Evolutionary conservation across 2,329 filamentous ascomycete genomes (phyloP).

Genomic region (Ceratocystis destructans): DNA sequence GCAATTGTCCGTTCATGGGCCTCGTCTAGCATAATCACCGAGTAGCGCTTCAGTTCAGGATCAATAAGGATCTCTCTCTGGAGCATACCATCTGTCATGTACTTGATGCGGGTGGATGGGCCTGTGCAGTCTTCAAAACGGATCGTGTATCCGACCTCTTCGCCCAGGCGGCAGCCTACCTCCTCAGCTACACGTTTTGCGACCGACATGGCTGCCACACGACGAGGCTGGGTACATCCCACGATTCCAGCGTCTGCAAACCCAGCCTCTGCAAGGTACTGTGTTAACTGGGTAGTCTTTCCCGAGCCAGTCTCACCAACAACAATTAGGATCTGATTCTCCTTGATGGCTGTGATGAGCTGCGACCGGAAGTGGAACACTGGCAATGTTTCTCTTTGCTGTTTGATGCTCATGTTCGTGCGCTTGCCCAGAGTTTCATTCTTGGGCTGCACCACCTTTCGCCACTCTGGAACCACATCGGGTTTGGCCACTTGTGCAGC

Average conservation of each 20-base stretch:
- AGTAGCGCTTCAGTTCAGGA: conserved; percentile 76
- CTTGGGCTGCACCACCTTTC: conserved; percentile 64
- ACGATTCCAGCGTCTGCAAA: conserved; percentile 81
- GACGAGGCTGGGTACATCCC: conserved; percentile 90
- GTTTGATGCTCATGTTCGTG: conserved; percentile 83
- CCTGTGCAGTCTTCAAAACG: conserved; percentile 92
- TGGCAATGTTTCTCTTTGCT: conserved; percentile 79
- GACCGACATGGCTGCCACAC: conserved; percentile 95
- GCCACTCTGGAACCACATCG: conserved; percentile 82
- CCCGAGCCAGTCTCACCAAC: conserved; percentile 95
- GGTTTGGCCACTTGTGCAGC: conserved; percentile 46
- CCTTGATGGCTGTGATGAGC: conserved; percentile 70
- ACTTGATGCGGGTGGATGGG: conserved; percentile 85
- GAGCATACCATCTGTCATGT: conserved; percentile 99
- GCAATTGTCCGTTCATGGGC: conserved; percentile 95
- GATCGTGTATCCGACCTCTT: conserved; percentile 93
- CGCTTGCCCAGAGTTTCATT: conserved; percentile 73
- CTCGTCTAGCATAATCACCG: conserved; percentile 95
- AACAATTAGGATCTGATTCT: conserved; percentile 87
- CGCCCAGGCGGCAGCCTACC: conserved; percentile 77
- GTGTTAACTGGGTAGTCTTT: conserved; percentile 92
- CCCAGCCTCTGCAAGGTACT: conserved; percentile 85
- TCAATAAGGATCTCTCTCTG: conserved; percentile 90
- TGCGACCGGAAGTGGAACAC: conserved; percentile 81
- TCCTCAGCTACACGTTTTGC: conserved; percentile 94